phyloP scores from a whole-genome alignment of 2,329 filamentous ascomycete species.

The Neofusicoccum cordaticola region DNA sequence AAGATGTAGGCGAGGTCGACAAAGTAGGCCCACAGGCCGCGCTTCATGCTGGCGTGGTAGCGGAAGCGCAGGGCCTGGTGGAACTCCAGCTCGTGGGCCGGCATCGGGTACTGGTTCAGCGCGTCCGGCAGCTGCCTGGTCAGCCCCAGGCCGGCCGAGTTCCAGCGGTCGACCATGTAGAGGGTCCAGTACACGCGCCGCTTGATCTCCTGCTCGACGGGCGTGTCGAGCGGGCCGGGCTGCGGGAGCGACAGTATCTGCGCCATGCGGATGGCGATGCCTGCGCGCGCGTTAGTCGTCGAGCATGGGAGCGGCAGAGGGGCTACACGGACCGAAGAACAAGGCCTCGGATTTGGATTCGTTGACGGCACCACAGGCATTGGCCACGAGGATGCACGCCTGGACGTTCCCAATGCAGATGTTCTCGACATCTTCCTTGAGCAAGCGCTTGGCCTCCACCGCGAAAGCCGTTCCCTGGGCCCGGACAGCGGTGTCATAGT shows the following conservation, averaged over 20 bases:
- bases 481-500: slow-evolving; percentile 13
- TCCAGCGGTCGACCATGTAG: slow-evolving; percentile 44
- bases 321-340: slow-evolving; percentile 30
- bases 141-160: slow-evolving; percentile 35
- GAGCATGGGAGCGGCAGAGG: background rate
- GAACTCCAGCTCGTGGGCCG: slow-evolving; percentile 39
- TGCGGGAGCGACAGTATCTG: slow-evolving; percentile 16
- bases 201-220: slow-evolving; percentile 38
- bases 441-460: slow-evolving; percentile 24
- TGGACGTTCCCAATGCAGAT: slow-evolving; percentile 40
- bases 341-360: slow-evolving; percentile 38
- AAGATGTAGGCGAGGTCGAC: slow-evolving; percentile 40
- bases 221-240: slow-evolving; percentile 17
- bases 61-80: slow-evolving; percentile 22
- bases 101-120: slow-evolving; percentile 26
- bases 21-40: slow-evolving; percentile 41
- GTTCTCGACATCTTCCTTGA: slow-evolving; percentile 32
- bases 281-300: background rate
- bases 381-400: slow-evolving; percentile 40
- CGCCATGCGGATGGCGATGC: slow-evolving; percentile 19
- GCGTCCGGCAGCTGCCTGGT: slow-evolving; percentile 29
- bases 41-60: slow-evolving; percentile 26
- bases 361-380: slow-evolving; percentile 33
- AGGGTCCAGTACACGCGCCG: slow-evolving; percentile 40
- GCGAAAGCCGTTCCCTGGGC: slow-evolving; percentile 22